Evolutionary conservation across 805 yeast species (phyloP).

Genomic region (Kodamaea restingae): DNA sequence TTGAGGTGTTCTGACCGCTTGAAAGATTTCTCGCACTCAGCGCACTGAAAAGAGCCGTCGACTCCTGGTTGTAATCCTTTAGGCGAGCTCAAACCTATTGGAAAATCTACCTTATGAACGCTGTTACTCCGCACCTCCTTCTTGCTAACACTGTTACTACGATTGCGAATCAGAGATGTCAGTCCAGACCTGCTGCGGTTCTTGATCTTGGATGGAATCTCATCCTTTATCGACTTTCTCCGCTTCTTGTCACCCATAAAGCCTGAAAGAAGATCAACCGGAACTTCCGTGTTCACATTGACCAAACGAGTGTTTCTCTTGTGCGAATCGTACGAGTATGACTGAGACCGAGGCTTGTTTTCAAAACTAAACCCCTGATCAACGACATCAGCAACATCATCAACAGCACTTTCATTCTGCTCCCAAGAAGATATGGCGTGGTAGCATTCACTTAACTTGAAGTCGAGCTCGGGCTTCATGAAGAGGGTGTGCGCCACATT

Average conservation of each 20-base stretch:
- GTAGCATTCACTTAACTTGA: conserved; percentile 35
- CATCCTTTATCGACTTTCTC: conserved; percentile 13
- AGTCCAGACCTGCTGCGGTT: conserved; percentile 6
- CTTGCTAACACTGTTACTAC: conserved; percentile 2
- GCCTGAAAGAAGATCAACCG: conserved; percentile 2
- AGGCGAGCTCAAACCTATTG: neutral
- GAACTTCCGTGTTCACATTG: conserved; percentile 2
- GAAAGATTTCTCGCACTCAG: conserved; percentile 40
- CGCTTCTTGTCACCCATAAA: conserved; percentile 7
- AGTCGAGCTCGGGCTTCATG: conserved; percentile 14
- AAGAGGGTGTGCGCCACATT: conserved; percentile 2
- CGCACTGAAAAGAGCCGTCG: conserved; percentile 32
- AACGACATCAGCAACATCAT: conserved; percentile 2
- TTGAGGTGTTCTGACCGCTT: conserved; percentile 43
- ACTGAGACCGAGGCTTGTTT: conserved; percentile 13
- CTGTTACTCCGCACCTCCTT: conserved; percentile 1
- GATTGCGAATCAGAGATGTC: conserved; percentile 7
- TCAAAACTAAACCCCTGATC: neutral
- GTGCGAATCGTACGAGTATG: conserved; percentile 18
- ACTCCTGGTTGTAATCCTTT: conserved; percentile 10
- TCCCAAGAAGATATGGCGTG: conserved; percentile 37
- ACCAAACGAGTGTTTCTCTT: conserved; percentile 6
- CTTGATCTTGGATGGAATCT: conserved; percentile 4
- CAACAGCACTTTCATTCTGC: conserved; percentile 8
- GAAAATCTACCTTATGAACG: neutral